These are phyloP conservation scores for Penicillium roqueforti DNA, from an alignment of 495 filamentous ascomycete species.

Conservation along the genomic window DNA sequence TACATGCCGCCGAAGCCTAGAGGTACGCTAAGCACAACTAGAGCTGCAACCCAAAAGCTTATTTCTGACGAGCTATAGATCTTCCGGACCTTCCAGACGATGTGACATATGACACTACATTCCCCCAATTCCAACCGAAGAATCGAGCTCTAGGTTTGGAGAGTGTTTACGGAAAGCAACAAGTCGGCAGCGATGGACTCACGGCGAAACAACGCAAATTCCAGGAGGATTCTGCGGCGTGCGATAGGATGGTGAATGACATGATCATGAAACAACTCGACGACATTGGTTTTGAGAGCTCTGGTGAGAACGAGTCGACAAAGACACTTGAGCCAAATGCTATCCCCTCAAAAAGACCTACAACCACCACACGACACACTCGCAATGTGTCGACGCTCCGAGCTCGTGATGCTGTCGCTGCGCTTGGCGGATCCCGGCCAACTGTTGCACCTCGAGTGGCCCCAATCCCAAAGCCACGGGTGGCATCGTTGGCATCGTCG, in stretches of 20 bases:
- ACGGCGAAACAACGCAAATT: slow-evolving; percentile 57
- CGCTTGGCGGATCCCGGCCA: slow-evolving; percentile 43
- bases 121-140: slow-evolving; percentile 50
- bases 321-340: slow-evolving; percentile 12
- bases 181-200: slow-evolving; percentile 65
- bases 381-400: slow-evolving; percentile 43
- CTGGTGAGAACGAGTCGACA: slow-evolving; percentile 28
- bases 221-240: slow-evolving; percentile 45
- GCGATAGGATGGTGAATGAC: slow-evolving; percentile 51
- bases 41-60: slow-evolving; percentile 23
- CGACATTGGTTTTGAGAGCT: slow-evolving; percentile 49
- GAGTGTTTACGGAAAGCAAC: slow-evolving; percentile 57
- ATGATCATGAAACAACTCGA: slow-evolving; percentile 60
- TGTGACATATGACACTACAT: slow-evolving; percentile 55
- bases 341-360: slow-evolving; percentile 28
- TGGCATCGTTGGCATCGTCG: slow-evolving; percentile 30
- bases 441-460: slow-evolving; percentile 34
- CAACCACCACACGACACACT: slow-evolving; percentile 18
- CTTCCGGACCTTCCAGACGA: slow-evolving; percentile 75
- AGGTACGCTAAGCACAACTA: slow-evolving; percentile 34
- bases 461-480: slow-evolving; percentile 39
- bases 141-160: slow-evolving; percentile 66
- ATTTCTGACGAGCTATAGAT: slow-evolving; percentile 47
- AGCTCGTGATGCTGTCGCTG: slow-evolving; percentile 52
- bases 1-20: slow-evolving; percentile 67